Evolutionary conservation across 257 asterid species (phyloP).

Genomic region (Primulina huaijiensis): DNA sequence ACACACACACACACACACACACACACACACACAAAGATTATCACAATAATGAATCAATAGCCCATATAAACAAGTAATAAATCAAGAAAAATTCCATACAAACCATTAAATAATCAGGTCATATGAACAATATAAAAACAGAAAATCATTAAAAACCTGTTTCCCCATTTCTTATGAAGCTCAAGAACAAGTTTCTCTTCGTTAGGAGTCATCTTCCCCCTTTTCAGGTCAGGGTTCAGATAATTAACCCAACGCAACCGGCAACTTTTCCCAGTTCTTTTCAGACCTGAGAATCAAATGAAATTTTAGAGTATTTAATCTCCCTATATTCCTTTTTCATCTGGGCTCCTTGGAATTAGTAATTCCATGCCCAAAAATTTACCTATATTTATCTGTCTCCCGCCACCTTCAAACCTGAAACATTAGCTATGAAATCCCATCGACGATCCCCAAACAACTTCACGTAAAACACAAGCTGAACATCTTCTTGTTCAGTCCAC

Average conservation of each 20-base stretch:
- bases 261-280: slow-evolving; percentile 92
- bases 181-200: slow-evolving; percentile 76
- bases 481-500: slow-evolving; percentile 92
- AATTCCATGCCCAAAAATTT: slow-evolving; percentile 70
- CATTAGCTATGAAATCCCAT: slow-evolving; percentile 31
- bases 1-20: not conserved
- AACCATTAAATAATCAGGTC: not conserved
- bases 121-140: not conserved
- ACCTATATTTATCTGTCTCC: slow-evolving; percentile 77
- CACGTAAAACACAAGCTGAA: slow-evolving; percentile 70
- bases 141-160: slow-evolving; percentile 44
- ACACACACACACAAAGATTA: not conserved
- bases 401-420: slow-evolving; percentile 99
- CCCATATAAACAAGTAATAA: not conserved
- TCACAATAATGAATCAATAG: not conserved
- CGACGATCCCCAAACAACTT: slow-evolving; percentile 88
- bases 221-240: slow-evolving; percentile 73
- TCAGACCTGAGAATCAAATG: slow-evolving; percentile 49
- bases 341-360: slow-evolving; percentile 22
- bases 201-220: slow-evolving; percentile 79
- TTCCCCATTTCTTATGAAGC: slow-evolving; percentile 84
- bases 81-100: no score
- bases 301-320: slow-evolving; percentile 14
- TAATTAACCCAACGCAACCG: slow-evolving; percentile 93
- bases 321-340: not conserved